Percentiles rank a stretch among this genome's conserved stretches.
Conservation (phyloP, 2,329 filamentous ascomycete genomes). For the Colletotrichum orchidophilum region DNA sequence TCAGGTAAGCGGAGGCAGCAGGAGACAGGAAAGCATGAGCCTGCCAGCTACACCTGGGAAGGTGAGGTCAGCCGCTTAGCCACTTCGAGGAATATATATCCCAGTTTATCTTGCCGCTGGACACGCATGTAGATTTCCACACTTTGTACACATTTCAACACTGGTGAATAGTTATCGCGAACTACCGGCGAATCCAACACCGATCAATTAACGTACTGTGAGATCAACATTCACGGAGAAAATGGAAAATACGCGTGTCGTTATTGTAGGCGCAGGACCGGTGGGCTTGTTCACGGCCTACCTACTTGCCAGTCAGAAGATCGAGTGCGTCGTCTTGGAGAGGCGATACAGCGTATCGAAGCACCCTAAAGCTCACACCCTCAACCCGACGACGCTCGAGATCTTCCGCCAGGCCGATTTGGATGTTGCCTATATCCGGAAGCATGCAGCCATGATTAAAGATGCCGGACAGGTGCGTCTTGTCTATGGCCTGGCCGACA, state of each 20-base stretch:
- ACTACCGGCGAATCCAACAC: no score
- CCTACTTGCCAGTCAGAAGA: conserved; percentile 18
- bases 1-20: neutral
- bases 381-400: conserved; percentile 32
- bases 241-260: conserved; percentile 21
- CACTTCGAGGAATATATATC: neutral
- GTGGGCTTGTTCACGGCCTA: conserved; percentile 25
- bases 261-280: conserved; percentile 20
- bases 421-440: conserved; percentile 20
- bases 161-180: no score
- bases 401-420: conserved; percentile 32
- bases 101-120: neutral
- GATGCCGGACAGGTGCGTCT: conserved; percentile 27
- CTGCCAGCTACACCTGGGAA: neutral
- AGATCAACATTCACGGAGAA: neutral
- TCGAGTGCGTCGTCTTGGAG: conserved; percentile 22
- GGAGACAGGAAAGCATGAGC: neutral
- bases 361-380: conserved; percentile 31
- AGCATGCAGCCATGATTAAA: conserved; percentile 17
- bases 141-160: no score
- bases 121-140: neutral
- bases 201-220: no score
- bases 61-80: neutral
- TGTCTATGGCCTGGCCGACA: conserved; percentile 22
- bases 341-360: conserved; percentile 1